Conservation (phyloP, 179 eudicot species). For the Sideroxylon spinosum region DNA sequence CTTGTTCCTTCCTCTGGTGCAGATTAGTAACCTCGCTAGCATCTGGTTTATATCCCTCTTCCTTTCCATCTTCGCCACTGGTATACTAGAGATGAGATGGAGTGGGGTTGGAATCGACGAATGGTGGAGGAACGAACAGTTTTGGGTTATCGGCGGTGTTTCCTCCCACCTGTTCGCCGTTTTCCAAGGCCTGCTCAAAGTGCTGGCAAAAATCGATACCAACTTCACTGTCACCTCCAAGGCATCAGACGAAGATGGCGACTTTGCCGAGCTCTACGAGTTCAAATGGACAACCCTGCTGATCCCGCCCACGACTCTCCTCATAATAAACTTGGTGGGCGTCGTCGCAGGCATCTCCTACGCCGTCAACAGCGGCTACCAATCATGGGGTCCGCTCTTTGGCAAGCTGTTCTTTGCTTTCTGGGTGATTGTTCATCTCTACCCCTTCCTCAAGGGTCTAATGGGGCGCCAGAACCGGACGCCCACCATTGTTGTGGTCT, state of each 20-base stretch:
- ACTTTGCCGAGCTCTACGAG: constrained; percentile 64
- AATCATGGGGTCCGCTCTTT: constrained; percentile 77
- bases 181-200: constrained; percentile 77
- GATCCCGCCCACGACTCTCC: constrained; percentile 73
- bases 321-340: constrained; percentile 63
- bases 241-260: constrained; percentile 73
- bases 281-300: constrained; percentile 83
- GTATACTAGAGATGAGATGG: constrained; percentile 81
- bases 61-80: constrained; percentile 67
- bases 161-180: constrained; percentile 76
- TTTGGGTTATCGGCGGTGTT: constrained; percentile 90
- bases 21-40: constrained; percentile 72
- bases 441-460: constrained; percentile 79
- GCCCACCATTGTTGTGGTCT: constrained; percentile 70
- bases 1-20: constrained; percentile 20
- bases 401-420: constrained; percentile 72
- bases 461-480: constrained; percentile 78
- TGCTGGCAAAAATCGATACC: constrained; percentile 67
- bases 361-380: constrained; percentile 73
- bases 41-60: constrained; percentile 73
- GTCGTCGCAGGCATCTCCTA: constrained; percentile 69
- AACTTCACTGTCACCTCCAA: constrained; percentile 87
- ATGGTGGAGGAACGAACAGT: constrained; percentile 90
- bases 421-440: constrained; percentile 80
- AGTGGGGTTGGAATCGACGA: constrained; percentile 78